Conservation (phyloP, 2,329 filamentous ascomycete species). For the Colletotrichum ledebouriae region DNA sequence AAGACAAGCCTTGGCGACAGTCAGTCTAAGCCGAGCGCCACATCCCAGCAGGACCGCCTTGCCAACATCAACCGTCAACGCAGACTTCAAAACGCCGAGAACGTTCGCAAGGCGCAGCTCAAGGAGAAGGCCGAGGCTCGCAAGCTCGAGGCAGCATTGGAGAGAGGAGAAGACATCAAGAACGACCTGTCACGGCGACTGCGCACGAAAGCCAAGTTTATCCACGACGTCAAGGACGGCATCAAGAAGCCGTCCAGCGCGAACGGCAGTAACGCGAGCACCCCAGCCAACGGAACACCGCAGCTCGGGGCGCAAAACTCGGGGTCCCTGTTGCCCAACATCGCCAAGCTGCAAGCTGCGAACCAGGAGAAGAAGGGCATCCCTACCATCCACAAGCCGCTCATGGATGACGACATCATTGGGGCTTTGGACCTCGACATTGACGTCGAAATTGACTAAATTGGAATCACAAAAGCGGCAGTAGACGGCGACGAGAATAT, state of each 20-base stretch:
- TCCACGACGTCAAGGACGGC: constrained; percentile 70
- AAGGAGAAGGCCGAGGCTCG: constrained; percentile 78
- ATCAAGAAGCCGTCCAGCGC: constrained; percentile 47
- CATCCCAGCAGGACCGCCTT: constrained; percentile 83
- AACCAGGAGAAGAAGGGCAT: constrained; percentile 70
- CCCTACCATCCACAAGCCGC: constrained; percentile 80
- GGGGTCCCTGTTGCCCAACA: constrained; percentile 60
- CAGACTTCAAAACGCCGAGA: constrained; percentile 85
- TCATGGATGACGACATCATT: constrained; percentile 94
- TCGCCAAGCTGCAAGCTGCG: constrained; percentile 67
- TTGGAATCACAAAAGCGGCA: constrained; percentile 34
- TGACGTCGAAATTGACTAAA: constrained; percentile 83
- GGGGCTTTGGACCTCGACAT: constrained; percentile 90
- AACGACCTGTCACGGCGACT: constrained; percentile 73
- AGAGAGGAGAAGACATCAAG: constrained; percentile 72
- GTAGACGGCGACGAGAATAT: no score
- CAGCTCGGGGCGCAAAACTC: constrained; percentile 60
- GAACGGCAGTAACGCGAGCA: constrained; percentile 63
- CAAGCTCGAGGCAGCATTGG: constrained; percentile 71
- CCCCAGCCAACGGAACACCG: constrained; percentile 67
- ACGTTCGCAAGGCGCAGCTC: constrained; percentile 90
- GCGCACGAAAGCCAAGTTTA: constrained; percentile 76
- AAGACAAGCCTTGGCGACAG: constrained; percentile 70
- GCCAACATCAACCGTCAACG: constrained; percentile 88
- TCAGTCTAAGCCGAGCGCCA: constrained; percentile 66